Conservation (phyloP, 768 basidiomycete species). For the Sporobolomyces roseus region DNA sequence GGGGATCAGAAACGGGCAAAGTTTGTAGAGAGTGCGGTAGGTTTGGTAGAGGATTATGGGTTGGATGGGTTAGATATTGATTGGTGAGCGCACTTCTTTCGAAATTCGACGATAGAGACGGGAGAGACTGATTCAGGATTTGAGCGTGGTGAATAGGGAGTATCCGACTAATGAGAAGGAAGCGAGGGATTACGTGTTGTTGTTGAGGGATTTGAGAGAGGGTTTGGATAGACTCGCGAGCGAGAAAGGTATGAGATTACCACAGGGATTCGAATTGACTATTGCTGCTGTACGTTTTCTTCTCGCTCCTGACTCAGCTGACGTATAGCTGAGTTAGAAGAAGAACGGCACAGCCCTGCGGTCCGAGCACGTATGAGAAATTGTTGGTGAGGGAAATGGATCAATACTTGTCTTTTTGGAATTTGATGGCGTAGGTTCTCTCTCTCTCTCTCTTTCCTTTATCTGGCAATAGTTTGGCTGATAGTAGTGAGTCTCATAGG, state of each 20-base stretch:
- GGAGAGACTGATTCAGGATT: conserved; percentile 45
- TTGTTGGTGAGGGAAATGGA: conserved; percentile 81
- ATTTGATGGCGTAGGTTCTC: conserved; percentile 68
- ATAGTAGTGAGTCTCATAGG: conserved; percentile 19
- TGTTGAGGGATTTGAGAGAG: conserved; percentile 69
- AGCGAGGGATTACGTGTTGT: conserved; percentile 75
- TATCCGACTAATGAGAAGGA: conserved; percentile 76
- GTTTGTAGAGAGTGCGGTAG: conserved; percentile 77
- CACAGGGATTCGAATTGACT: conserved; percentile 41
- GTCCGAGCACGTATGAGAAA: conserved; percentile 75
- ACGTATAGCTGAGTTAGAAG: background rate
- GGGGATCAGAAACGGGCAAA: conserved; percentile 60
- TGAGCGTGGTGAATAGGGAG: conserved; percentile 54
- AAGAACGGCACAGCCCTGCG: conserved; percentile 73
- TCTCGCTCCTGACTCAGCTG: background rate
- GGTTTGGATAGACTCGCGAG: conserved; percentile 73
- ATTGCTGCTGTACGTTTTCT: conserved; percentile 40
- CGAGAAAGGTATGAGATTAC: conserved; percentile 53
- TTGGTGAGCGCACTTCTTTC: conserved; percentile 51
- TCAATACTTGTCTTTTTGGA: conserved; percentile 86
- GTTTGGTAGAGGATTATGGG: conserved; percentile 80
- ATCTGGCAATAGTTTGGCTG: background rate
- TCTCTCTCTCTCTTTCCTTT: background rate
- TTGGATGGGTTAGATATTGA: conserved; percentile 88
- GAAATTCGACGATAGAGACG: conserved; percentile 68